phyloP scores from a whole-genome alignment of 345 rosid genomes.

The Litchi chinensis region DNA sequence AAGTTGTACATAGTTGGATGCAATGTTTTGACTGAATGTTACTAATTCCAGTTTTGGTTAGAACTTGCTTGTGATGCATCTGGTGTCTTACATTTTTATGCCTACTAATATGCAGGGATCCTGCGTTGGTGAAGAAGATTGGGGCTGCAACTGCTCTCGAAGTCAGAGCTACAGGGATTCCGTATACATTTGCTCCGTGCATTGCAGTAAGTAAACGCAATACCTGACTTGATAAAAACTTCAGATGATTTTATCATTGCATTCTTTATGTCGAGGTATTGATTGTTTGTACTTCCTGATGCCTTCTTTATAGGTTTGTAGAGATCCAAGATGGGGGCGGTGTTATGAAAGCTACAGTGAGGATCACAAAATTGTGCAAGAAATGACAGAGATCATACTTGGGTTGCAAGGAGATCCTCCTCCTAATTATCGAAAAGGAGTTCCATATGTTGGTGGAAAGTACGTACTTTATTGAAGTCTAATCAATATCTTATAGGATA shows the following conservation, averaged over 20 bases:
- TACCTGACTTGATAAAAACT: not conserved
- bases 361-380: slow-evolving; percentile 74
- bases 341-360: slow-evolving; percentile 97
- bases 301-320: slow-evolving; percentile 69
- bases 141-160: slow-evolving; percentile 98
- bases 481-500: not conserved
- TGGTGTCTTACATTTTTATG: not conserved
- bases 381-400: slow-evolving; percentile 79
- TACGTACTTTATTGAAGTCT: slow-evolving; percentile 37
- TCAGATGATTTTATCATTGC: not conserved
- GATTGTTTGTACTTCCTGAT: slow-evolving; percentile 18
- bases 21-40: not conserved
- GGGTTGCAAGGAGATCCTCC: slow-evolving; percentile 96
- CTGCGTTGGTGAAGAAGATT: slow-evolving; percentile 78
- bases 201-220: slow-evolving; percentile 59
- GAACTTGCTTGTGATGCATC: not conserved
- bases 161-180: slow-evolving; percentile 97
- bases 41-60: not conserved
- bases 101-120: slow-evolving; percentile 57
- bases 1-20: not conserved
- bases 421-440: slow-evolving; percentile 51
- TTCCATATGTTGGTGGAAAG: slow-evolving; percentile 92
- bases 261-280: slow-evolving; percentile 5
- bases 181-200: slow-evolving; percentile 93
- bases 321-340: slow-evolving; percentile 99